Conservation (phyloP, 1,139 yeast genomes). For the Hemisphaericaspora lyxosophila region DNA sequence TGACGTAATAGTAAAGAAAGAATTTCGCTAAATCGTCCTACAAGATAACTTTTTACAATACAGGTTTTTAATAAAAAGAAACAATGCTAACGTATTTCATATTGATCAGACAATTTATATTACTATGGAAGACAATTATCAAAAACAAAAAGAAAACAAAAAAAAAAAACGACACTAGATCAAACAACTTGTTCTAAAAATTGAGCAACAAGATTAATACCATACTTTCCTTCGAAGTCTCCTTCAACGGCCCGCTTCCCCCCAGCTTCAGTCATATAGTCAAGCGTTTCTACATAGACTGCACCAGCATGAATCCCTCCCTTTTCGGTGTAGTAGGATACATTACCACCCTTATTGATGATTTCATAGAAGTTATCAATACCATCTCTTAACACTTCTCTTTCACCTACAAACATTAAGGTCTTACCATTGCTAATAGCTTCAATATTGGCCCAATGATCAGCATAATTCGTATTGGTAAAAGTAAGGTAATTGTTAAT, state of each 20-base stretch:
- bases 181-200: constrained; percentile 9
- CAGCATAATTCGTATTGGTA: constrained; percentile 20
- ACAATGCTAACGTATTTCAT: too few species aligned
- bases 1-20: too few species aligned
- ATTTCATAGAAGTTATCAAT: constrained; percentile 18
- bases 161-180: background rate
- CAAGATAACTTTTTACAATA: too few species aligned
- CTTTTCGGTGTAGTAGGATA: constrained; percentile 22
- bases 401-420: constrained; percentile 32
- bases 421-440: constrained; percentile 25
- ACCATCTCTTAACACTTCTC: constrained; percentile 33
- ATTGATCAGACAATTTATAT: too few species aligned
- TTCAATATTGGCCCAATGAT: constrained; percentile 30
- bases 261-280: constrained; percentile 22
- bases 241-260: constrained; percentile 23
- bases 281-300: constrained; percentile 29
- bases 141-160: too few species aligned
- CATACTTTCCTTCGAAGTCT: constrained; percentile 24
- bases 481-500: constrained; percentile 15
- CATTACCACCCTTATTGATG: constrained; percentile 17
- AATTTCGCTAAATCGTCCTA: too few species aligned
- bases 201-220: constrained; percentile 16
- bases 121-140: too few species aligned
- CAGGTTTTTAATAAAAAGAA: too few species aligned
- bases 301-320: constrained; percentile 31